These are phyloP conservation scores for Lanmaoa pseudosensibilis DNA, from an alignment of 768 basidiomycete genomes.

Conservation along the genomic window DNA sequence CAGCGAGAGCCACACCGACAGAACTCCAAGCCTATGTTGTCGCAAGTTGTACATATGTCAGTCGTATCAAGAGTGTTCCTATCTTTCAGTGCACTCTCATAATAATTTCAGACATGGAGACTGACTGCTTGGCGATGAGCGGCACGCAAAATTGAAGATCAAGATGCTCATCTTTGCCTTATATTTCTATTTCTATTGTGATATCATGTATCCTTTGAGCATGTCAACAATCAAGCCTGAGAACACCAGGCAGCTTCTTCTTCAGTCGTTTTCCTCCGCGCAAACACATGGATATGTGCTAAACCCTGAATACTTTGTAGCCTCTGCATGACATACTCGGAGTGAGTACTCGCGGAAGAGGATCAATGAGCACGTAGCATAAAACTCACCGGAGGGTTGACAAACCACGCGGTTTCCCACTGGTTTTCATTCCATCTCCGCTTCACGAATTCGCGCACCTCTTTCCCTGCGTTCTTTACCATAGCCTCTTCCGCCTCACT, in stretches of 20 bases:
- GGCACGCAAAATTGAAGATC: background rate
- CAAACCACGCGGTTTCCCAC: slow-evolving; percentile 95
- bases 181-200: slow-evolving; percentile 5
- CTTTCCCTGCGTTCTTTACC: slow-evolving; percentile 50
- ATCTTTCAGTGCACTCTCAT: background rate
- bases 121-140: background rate
- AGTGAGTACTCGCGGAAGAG: background rate
- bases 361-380: background rate
- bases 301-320: slow-evolving; percentile 80
- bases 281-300: slow-evolving; percentile 88
- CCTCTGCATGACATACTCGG: slow-evolving; percentile 44
- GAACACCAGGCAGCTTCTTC: slow-evolving; percentile 21
- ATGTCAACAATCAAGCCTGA: slow-evolving; percentile 3
- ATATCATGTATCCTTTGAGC: background rate
- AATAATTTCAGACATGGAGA: background rate
- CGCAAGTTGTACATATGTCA: background rate
- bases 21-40: background rate
- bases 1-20: too few species aligned
- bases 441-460: slow-evolving; percentile 64
- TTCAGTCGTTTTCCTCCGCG: slow-evolving; percentile 47
- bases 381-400: slow-evolving; percentile 75
- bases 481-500: slow-evolving; percentile 53
- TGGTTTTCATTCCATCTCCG: slow-evolving; percentile 64
- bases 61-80: background rate
- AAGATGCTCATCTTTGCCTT: slow-evolving; percentile 4